Evolutionary conservation across 768 basidiomycete genomes (phyloP), one percentile per base, ranked within the genome.

Genomic region (Lactifluus subvellereus): DNA sequence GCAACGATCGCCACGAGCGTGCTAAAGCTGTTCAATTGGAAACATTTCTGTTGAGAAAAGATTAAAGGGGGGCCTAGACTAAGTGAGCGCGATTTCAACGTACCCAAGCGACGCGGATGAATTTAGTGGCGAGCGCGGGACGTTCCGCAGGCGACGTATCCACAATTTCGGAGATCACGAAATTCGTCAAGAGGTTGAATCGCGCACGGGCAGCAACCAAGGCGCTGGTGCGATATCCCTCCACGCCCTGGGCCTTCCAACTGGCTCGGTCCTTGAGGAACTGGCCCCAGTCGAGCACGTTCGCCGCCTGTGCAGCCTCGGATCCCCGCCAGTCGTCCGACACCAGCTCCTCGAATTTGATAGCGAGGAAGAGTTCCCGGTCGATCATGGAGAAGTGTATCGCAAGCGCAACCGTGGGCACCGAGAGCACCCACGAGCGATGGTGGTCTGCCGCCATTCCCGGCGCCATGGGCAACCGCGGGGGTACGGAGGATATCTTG

Each of bases 291-390:
- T 95, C 93, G 18, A 89, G 78, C 22, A 89, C 81, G 67, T 90
- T 81, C 11, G 83, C 80, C 58, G 84, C 72, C 35, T 79, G 87
- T 4, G 63, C 63, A 13, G 63, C 63, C 60, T 82, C 78, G 53
- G 81, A 79, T 10, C 79, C 78, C 72, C 80, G 78, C 87, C 87
- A 88, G 43, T 88, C 84, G 54, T 84, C 82, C 64, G 85, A 79
- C 43, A 92, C 84, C n/a, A 94, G 79, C 69, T 96, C 94, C 69
- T 94, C 91, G 70, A 94, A 94, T 68, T 87, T 88, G 72, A 96
- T 80, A 13, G 83, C 82, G 73, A 89, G 84, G 72, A 94, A 91
- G 59, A 95, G 75, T 68, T 95, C 93, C 30, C 90, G 82, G 66
- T 96, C 93, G 66, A 96, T 92, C 81, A 92, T 87, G 7, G 88